Evolutionary conservation across 768 basidiomycete genomes (phyloP), one percentile per base, ranked within the genome.

Genomic region (Gloeophyllum trabeum): DNA sequence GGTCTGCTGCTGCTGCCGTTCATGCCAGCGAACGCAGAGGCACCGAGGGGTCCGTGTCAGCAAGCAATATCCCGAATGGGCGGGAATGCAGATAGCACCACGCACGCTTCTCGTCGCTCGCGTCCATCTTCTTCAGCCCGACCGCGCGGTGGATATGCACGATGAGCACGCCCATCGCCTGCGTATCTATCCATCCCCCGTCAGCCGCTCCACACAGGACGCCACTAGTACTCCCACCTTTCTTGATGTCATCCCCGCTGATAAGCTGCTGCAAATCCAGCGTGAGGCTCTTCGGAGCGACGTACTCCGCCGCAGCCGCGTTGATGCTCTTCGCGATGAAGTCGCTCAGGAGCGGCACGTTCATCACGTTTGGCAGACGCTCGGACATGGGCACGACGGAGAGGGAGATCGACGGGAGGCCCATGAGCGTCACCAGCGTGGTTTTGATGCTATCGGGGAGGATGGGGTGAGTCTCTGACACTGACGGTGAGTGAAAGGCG

Each of bases 331-430:
- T 71, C 50, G 83, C 76, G 23, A 88, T 63, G 67, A 83, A 87
- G 0, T 69, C 66, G 2, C 75, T 79, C 39, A 89, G 59, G 40
- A 77, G 71, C 0, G 85, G 85, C 1, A 88, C 54, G 57, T 88
- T 79, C 68, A 88, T 77, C n/a, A 88, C 64, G 54, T 87, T 85
- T 13, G 82, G 67, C n/a, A 84, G 71, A 5, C 65, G 56, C 48
- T 67, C 71, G 35, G 71, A 63, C 47, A 87, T 64, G 0, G 85
- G 81, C 2, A 76, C 75, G 36, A 76, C 81, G 16, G 75, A 76
- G 23, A 82, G 63, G 18, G 72, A 71, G 32, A 82, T 71, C 26
- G 69, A 66, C 0, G 86, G 86, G 4, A 82, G 71, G 14, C 84
- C 84, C 48, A 86, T 73, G 13, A 89, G 61, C 0, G 83, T 77